phyloP scores from a whole-genome alignment of 2,329 filamentous ascomycete species.

The Capronia epimyces region DNA sequence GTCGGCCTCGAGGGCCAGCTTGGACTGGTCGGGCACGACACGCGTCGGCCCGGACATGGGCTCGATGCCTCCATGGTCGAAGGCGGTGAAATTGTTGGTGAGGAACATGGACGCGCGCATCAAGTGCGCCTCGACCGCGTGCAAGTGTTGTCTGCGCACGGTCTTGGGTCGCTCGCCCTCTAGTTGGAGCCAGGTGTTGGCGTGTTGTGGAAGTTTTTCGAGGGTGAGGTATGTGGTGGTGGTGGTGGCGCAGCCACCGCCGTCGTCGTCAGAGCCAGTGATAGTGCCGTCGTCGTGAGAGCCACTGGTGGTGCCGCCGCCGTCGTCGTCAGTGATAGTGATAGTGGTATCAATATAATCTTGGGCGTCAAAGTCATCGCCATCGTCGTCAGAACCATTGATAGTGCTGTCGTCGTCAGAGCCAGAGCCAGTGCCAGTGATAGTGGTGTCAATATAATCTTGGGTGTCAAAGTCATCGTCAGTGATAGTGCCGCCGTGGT shows the following conservation, averaged over 20 bases:
- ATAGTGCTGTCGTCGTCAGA: too few species aligned
- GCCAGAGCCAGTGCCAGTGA: too few species aligned
- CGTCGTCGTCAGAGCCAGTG: too few species aligned
- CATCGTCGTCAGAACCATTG: too few species aligned
- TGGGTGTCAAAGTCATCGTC: slow-evolving; percentile 1
- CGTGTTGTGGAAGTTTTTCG: not conserved
- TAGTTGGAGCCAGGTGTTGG: not conserved
- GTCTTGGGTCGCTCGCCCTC: not conserved
- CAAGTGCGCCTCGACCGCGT: slow-evolving; percentile 1
- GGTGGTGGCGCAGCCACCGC: too few species aligned
- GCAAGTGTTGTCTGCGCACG: slow-evolving; percentile 3
- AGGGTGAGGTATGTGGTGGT: too few species aligned
- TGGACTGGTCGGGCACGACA: not conserved
- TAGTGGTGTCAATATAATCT: not conserved
- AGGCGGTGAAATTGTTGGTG: slow-evolving; percentile 6
- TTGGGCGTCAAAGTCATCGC: slow-evolving; percentile 1
- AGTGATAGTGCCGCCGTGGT: too few species aligned
- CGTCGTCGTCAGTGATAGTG: too few species aligned
- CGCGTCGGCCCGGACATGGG: not conserved
- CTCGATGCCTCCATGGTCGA: not conserved
- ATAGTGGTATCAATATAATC: not conserved
- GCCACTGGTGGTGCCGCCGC: too few species aligned
- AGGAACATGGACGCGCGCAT: slow-evolving; percentile 9
- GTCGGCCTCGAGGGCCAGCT: not conserved
- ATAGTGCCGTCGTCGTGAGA: too few species aligned